These are phyloP conservation scores for Skeletonema grethae DNA, from an alignment of 108 stramenopile species.

Conservation along the genomic window DNA sequence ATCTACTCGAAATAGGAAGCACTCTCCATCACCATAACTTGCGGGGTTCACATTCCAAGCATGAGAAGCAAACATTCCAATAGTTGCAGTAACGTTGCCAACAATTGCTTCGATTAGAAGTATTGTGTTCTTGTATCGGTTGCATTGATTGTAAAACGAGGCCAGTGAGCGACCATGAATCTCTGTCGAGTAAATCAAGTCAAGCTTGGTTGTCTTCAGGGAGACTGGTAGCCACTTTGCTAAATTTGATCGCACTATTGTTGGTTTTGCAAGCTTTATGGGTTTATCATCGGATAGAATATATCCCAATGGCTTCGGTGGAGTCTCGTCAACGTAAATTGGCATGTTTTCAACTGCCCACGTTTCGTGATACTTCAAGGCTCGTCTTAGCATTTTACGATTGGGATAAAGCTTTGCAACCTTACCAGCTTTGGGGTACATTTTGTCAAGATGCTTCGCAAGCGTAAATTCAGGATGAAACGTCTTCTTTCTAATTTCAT, in stretches of 20 bases:
- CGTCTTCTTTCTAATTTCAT: slow-evolving; percentile 34
- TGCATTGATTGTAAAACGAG: slow-evolving; percentile 58
- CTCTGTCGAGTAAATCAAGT: slow-evolving; percentile 81
- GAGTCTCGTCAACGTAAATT: slow-evolving; percentile 31
- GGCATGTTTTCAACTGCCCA: slow-evolving; percentile 48
- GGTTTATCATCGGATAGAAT: slow-evolving; percentile 15
- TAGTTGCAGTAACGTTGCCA: slow-evolving; percentile 25
- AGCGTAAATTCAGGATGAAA: slow-evolving; percentile 51
- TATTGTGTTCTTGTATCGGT: slow-evolving; percentile 67
- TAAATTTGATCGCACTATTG: slow-evolving; percentile 53
- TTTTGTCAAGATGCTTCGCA: slow-evolving; percentile 60
- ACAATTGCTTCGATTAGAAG: slow-evolving; percentile 65
- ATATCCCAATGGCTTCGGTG: slow-evolving; percentile 51
- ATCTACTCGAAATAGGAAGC: slow-evolving; percentile 78
- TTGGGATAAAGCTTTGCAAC: slow-evolving; percentile 64
- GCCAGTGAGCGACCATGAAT: slow-evolving; percentile 80
- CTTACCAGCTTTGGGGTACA: slow-evolving; percentile 70
- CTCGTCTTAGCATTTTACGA: slow-evolving; percentile 65
- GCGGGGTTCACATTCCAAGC: slow-evolving; percentile 64
- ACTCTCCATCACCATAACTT: slow-evolving; percentile 78
- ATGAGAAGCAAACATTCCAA: slow-evolving; percentile 85
- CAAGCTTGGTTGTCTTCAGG: slow-evolving; percentile 70
- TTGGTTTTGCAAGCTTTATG: slow-evolving; percentile 56
- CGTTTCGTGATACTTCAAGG: slow-evolving; percentile 71
- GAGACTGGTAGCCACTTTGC: slow-evolving; percentile 74